Evolutionary conservation across 768 basidiomycete genomes (phyloP), one percentile per base, ranked within the genome.

Genomic region (Favolaschia claudopus): DNA sequence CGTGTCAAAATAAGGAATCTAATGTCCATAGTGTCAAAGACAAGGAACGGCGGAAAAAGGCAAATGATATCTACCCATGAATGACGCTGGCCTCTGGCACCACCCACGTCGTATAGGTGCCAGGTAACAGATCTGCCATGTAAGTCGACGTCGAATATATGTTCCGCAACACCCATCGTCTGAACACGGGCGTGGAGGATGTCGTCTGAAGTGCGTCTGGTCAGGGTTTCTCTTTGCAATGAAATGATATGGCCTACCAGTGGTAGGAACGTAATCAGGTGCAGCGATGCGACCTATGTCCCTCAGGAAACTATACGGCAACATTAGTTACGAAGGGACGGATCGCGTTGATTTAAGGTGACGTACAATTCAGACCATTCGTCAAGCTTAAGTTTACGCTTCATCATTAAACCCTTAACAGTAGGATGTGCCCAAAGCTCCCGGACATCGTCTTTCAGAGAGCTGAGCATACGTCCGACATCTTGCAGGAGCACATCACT

Each of bases 331-430:
- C 10, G 33, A 22, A 15, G 34, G 34, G 47, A 61, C 55, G 29
- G 52, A 17, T n/a, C 13, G 25, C n/a, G 38, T 38, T 14, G 43
- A 53, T 52, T 31, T 22, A 17, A 54, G 29, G 34, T 38, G 27
- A 80, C 92, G 72, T 69, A 94, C 92, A 91, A 95, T 75, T 93
- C 92, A 13, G 91, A 86, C 88, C 92, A 93, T 71, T 95, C 92
- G 63, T 94, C 92, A 47, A 94, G 77, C 67, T 90, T 88, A 45
- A 94, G 73, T 56, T 87, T 86, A 55, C 92, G 81, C 67, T 83
- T 86, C 20, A 77, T 77, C 42, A 92, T 87, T 71, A 93, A 74
- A 25, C 80, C 84, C 67, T 83, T 85, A 49, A 95, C 92, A 9
- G 83, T 81, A 0, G 88, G 83, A 62, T 92, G 87, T 43, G 79